Percentiles rank a stretch among this genome's conserved stretches.
Conservation (phyloP, 768 basidiomycete species). For the Suillus subluteus region DNA sequence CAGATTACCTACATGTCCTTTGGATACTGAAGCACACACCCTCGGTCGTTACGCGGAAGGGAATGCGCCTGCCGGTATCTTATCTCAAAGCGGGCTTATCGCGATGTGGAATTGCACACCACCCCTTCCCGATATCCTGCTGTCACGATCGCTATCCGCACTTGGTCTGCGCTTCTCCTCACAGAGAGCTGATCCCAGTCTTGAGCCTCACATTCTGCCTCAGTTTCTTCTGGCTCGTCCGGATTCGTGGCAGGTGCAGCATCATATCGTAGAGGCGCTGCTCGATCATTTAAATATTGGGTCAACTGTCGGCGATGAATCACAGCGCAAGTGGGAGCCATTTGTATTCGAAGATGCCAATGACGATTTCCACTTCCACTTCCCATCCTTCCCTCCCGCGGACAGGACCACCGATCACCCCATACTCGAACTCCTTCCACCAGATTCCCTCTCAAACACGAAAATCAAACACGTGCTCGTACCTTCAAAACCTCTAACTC, state of each 20-base stretch:
- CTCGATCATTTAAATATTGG: slow-evolving; percentile 39
- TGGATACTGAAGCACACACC: slow-evolving; percentile 22
- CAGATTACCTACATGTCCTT: slow-evolving; percentile 21
- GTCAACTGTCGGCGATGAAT: slow-evolving; percentile 48
- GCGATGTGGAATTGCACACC: slow-evolving; percentile 35
- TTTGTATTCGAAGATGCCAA: slow-evolving; percentile 60
- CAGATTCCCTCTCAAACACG: slow-evolving; percentile 36
- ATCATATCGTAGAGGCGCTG: slow-evolving; percentile 19
- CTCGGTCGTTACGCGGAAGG: slow-evolving; percentile 17
- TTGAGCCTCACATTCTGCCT: slow-evolving; percentile 21
- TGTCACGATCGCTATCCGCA: slow-evolving; percentile 25
- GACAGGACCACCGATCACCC: slow-evolving; percentile 20
- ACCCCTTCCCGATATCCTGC: slow-evolving; percentile 27
- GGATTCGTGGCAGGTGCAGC: slow-evolving; percentile 22
- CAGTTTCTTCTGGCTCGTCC: slow-evolving; percentile 33
- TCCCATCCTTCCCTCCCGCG: slow-evolving; percentile 31
- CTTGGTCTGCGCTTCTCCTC: slow-evolving; percentile 27
- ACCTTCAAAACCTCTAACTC: slow-evolving; percentile 51
- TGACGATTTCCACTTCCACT: slow-evolving; percentile 71
- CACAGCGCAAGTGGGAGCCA: slow-evolving; percentile 29
- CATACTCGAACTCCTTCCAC: slow-evolving; percentile 20
- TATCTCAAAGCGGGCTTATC: slow-evolving; percentile 27
- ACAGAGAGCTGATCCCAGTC: slow-evolving; percentile 4
- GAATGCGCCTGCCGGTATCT: slow-evolving; percentile 25
- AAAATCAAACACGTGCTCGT: slow-evolving; percentile 60